Base-by-base conservation (phyloP, 2,329 filamentous ascomycete species). In the Epichloe coenophiala region DNA sequence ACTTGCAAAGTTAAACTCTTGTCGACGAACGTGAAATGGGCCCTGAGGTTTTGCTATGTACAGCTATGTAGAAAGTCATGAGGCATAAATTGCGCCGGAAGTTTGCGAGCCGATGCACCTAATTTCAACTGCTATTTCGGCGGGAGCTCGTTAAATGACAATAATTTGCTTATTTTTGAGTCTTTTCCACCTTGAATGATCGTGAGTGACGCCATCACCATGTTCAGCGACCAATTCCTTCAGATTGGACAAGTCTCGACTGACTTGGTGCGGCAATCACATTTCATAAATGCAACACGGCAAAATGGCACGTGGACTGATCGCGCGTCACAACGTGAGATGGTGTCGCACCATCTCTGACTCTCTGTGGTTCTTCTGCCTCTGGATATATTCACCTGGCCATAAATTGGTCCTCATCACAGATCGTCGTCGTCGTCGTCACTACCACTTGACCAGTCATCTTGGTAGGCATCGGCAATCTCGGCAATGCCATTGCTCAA, bases 401-500 rank as follows among this genome's bases (percentile, higher is more conserved):
- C 7, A 42, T 12, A 13, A 23, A 15, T 7, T 5, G 8, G 11
- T 42, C 12, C 3, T 17, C 42, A n/a, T 51, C 55, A 62, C n/a
- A 64, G 45, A 33, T 77, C 72, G 47, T 88, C 83, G 52, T 88
- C 81, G 19, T 80, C 83, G 8, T 81, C 75, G 58, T 87, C 85
- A 52, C 80, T 84, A 23, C 82, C 88, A 60, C 84, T 88, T 12
- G 81, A 82, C 86, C 88, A 95, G 1, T 88, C 88, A 54, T 93
- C 87, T 58, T 88, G 82, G 64, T 96, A 97, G 53, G 86, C 86
- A 61, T 95, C 90, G 1, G 85, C 84, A 59, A 97, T 82, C 53
- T 86, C 84, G 23, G 85, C 81, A 39, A 98, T 72, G 12, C 85
- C 82, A 61, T 95, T 93, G 44, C 81, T 79, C n/a, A 97, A 72